Base-by-base conservation (phyloP, 345 rosid species). In the Eucalyptus sideroxylon region DNA sequence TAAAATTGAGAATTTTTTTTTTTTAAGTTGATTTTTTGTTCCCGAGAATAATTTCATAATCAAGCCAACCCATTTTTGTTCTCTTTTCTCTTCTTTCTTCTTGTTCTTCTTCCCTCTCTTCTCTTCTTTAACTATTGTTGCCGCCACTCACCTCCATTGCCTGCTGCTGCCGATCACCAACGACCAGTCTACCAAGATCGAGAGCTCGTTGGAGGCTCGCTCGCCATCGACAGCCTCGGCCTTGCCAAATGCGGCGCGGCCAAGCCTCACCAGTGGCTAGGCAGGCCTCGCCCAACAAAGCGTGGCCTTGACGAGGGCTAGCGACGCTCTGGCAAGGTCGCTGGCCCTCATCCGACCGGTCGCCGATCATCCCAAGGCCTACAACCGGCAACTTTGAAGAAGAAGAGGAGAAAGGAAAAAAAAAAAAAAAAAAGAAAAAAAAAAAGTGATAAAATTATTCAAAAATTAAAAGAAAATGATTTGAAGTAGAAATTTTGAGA, bases 271-370 rank as follows among this genome's bases (percentile, higher is more conserved):
- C 1, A 0, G 0, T 50, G 53, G 53, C 53, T 0, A 50, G 3
- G 53, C 3, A 6, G 3, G 53, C 53, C 53, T 50, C 3, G 8
- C 53, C 0, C 7, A 3, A 50, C 1, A 3, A 50, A 3, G 17
- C 19, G 0, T 1, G 19, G 9, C 55, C 23, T 51, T 7, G 21
- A 6, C 0, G 23, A 51, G 55, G 21, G 21, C 55, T 50, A 0
- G 21, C 1, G 1, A 50, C 1, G 0, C 55, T 50, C 2, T 0
- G 1, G 2, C 3, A 0, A 50, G 55, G 19, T 50, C 0, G 8
- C 17, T 0, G 1, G 2, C 50, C 50, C 50, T 50, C 50, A 0
- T 50, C 2, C 12, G 1, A 1, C 50, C 16, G 1, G 6, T 50
- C 6, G 1, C 51, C 7, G 0, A 0, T 51, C 21, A 51, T 51